Percentiles rank a stretch among this genome's conserved stretches.
phyloP scores from a whole-genome alignment of 2,329 filamentous ascomycete species.

The Paecilomyces sp. region DNA sequence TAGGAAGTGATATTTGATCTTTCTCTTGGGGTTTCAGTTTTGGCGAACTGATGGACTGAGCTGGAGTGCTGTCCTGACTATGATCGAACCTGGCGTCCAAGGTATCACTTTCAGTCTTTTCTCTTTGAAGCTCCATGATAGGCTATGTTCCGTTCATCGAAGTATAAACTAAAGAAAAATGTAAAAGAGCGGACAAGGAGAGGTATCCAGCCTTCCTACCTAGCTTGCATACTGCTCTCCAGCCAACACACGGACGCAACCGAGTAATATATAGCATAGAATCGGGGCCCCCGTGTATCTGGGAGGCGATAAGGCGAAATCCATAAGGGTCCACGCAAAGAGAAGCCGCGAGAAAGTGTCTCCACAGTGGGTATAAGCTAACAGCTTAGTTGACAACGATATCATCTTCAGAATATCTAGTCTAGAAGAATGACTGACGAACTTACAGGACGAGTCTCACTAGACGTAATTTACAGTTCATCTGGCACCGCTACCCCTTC shows the following conservation, averaged over 20 bases:
- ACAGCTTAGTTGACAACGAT: not conserved
- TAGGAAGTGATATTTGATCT: not conserved
- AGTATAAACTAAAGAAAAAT: not conserved
- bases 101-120: not conserved
- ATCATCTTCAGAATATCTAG: not conserved
- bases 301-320: not conserved
- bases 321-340: not conserved
- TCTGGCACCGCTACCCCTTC: not conserved
- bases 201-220: not conserved
- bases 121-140: not conserved
- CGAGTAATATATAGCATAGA: not conserved
- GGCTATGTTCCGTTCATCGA: not conserved
- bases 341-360: not conserved
- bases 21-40: not conserved
- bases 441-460: not conserved
- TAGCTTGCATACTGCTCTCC: not conserved
- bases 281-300: not conserved
- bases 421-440: not conserved
- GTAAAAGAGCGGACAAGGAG: not conserved
- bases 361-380: not conserved
- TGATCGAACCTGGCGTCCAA: not conserved
- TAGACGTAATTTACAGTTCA: not conserved
- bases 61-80: not conserved
- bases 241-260: not conserved
- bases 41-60: not conserved